Conservation (phyloP, 495 filamentous ascomycete species). For the Penicillium mononematosum region DNA sequence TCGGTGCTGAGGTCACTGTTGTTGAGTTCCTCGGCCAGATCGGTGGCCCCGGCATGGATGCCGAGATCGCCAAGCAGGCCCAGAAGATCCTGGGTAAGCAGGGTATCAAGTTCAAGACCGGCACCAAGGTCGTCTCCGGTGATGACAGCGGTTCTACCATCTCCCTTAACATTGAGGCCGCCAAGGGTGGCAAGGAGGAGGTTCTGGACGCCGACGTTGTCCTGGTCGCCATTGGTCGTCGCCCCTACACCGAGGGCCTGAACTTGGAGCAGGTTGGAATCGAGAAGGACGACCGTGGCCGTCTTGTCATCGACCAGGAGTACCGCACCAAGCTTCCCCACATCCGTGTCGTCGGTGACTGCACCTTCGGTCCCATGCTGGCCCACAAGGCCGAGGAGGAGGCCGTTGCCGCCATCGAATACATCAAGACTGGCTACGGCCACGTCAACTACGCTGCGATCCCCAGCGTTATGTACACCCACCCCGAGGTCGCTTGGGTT, state of each 20-base stretch:
- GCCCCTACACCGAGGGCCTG: slow-evolving; percentile 89
- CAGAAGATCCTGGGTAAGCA: slow-evolving; percentile 96
- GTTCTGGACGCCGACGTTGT: slow-evolving; percentile 92
- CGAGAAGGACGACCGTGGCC: slow-evolving; percentile 90
- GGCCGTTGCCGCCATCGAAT: slow-evolving; percentile 89
- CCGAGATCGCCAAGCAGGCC: slow-evolving; percentile 84
- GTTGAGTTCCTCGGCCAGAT: slow-evolving; percentile 96
- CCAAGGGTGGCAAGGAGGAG: slow-evolving; percentile 95
- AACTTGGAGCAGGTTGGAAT: slow-evolving; percentile 92
- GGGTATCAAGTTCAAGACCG: slow-evolving; percentile 97
- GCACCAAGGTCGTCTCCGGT: slow-evolving; percentile 88
- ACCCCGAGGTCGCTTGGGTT: slow-evolving; percentile 98
- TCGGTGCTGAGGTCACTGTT: slow-evolving; percentile 92
- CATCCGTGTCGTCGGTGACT: slow-evolving; percentile 95
- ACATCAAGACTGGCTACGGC: slow-evolving; percentile 93
- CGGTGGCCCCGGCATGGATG: slow-evolving; percentile 96
- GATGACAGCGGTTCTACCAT: slow-evolving; percentile 74
- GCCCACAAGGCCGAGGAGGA: slow-evolving; percentile 99
- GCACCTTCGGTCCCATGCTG: slow-evolving; percentile 98
- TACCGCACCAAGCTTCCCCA: slow-evolving; percentile 96
- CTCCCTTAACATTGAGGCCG: slow-evolving; percentile 80
- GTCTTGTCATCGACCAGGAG: slow-evolving; percentile 94
- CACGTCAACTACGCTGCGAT: slow-evolving; percentile 99
- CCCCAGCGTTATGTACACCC: slow-evolving; percentile 98
- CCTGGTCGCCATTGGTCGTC: slow-evolving; percentile 92